Evolutionary conservation across 2,329 filamentous ascomycete species (phyloP).

Genomic region (Neofusicoccum umdonicola): DNA sequence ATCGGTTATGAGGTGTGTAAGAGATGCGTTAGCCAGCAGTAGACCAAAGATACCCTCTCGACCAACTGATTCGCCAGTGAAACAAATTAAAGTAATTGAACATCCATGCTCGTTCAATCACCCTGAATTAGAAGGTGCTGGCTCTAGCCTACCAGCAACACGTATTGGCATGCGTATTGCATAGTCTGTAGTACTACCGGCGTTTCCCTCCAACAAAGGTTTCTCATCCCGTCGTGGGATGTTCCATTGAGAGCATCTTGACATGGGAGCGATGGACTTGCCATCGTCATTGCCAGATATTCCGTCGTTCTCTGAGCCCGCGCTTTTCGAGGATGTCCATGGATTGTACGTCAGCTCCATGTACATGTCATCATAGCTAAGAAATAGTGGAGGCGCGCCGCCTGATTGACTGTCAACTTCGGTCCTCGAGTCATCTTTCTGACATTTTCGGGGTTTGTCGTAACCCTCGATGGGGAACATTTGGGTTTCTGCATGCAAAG

Average conservation of each 20-base stretch:
- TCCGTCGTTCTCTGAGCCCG: too few species aligned
- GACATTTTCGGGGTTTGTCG: background rate
- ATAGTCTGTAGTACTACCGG: too few species aligned
- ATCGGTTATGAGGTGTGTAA: too few species aligned
- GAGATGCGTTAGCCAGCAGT: background rate
- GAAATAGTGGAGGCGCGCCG: background rate
- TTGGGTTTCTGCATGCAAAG: background rate
- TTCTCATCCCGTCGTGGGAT: too few species aligned
- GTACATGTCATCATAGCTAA: background rate
- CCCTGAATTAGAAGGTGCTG: background rate
- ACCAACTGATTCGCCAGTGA: background rate
- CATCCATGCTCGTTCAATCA: background rate
- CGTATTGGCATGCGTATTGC: background rate
- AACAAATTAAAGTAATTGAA: too few species aligned
- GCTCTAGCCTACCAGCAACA: background rate
- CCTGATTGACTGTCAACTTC: background rate
- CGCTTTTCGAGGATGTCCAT: background rate
- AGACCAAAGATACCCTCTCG: background rate
- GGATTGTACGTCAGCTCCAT: conserved; percentile 5
- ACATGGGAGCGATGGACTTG: too few species aligned
- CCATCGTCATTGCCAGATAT: background rate
- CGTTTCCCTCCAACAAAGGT: too few species aligned
- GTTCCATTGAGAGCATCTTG: background rate
- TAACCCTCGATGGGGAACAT: background rate
- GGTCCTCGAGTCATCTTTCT: background rate